Evolutionary conservation across 2,329 filamentous ascomycete species (phyloP), one percentile per base, ranked within the genome.

Genomic region (Fusarium incarnatum): DNA sequence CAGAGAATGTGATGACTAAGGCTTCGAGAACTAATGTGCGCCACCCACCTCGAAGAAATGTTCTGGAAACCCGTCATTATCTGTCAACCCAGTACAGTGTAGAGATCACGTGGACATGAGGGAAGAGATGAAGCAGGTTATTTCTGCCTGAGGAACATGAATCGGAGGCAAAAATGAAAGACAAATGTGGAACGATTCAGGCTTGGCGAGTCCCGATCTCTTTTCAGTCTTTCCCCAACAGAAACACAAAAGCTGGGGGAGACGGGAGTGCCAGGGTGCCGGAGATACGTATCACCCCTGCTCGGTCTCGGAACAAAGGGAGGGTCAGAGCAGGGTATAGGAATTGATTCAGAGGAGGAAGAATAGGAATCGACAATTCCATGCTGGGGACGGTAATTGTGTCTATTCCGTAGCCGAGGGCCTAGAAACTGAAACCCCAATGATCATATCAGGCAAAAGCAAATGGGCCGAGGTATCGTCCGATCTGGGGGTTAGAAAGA

Each of bases 181-280:
- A 50, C 44, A 54, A 61, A 37, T 50, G 46, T 64, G 58, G 67
- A 56, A 48, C 47, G 37, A 16, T 40, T 32, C 50, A 47, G 30
- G 64, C 72, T 74, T 75, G 71, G 73, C 70, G 63, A 61, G 53
- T 53, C 56, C 65, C 72, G 72, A 75, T 75, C 72, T 58, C 61
- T 56, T 56, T 47, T 27, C 25, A 44, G 70, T 73, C 72, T 75
- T 72, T 75, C 70, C 49, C 49, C 49, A 53, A 53, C 49, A 53
- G 49, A 53, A 53, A 41, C 49, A 20, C 23, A 53, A 53, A 53
- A 53, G 49, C 49, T 75, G 74, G 73, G 73, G 73, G 70, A 63
- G 71, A 71, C 66, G 70, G 73, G 70, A 75, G 45, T 30, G 25
- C 44, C 49, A 62, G 56, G 71, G 53, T 57, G 20, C 13, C 5